phyloP scores from a whole-genome alignment of 176 grass and related monocot species.

The Cenchrus fungigraminus region DNA sequence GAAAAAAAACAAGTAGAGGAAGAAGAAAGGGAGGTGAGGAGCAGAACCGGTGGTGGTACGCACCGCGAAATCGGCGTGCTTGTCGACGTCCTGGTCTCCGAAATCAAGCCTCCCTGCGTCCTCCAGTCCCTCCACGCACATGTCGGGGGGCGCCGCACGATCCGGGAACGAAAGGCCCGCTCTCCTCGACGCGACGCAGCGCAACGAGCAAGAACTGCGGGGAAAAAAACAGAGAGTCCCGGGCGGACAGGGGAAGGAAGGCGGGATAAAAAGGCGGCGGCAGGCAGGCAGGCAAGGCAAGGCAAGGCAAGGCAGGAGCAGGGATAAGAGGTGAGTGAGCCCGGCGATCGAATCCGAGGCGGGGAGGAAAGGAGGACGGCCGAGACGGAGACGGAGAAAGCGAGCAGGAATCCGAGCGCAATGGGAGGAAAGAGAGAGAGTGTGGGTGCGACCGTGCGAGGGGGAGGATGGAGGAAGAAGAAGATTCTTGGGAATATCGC shows the following conservation, averaged over 20 bases:
- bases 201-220: not conserved
- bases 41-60: not conserved
- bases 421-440: not conserved
- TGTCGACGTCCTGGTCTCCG: slow-evolving; percentile 50
- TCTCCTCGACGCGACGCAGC: not conserved
- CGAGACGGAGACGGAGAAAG: slow-evolving; percentile 4
- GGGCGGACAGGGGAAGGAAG: not conserved
- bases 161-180: not conserved
- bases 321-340: not conserved
- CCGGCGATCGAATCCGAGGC: slow-evolving; percentile 22
- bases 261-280: not conserved
- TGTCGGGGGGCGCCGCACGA: slow-evolving; percentile 30
- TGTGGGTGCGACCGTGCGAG: not conserved
- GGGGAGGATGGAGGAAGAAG: not conserved
- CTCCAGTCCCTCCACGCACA: slow-evolving; percentile 83
- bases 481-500: slow-evolving; percentile 53
- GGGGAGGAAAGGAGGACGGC: not conserved
- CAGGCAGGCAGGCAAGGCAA: not conserved
- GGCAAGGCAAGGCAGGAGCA: not conserved
- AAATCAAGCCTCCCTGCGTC: slow-evolving; percentile 54
- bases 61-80: slow-evolving; percentile 49
- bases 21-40: not conserved
- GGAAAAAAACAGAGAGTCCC: not conserved
- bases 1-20: not conserved
- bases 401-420: slow-evolving; percentile 25